Conservation (phyloP, 768 basidiomycete species). For the Mycena latifolia region DNA sequence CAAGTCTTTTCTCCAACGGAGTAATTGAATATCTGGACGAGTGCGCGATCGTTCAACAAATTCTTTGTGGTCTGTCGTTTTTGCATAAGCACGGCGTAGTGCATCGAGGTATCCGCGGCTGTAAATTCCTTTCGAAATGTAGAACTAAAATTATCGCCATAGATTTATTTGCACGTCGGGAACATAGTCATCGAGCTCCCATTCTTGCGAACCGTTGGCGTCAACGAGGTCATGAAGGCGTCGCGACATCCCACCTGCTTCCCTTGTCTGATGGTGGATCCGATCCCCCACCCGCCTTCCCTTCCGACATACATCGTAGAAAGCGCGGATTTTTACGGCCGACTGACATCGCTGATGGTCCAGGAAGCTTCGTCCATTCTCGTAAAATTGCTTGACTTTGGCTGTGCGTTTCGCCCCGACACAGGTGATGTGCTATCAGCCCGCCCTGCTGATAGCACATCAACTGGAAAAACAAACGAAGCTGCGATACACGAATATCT, state of each 20-base stretch:
- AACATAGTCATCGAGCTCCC: constrained; percentile 13
- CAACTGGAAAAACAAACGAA: too few species aligned
- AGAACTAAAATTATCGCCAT: not conserved
- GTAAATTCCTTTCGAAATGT: not conserved
- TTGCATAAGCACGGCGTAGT: not conserved
- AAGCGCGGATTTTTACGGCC: not conserved
- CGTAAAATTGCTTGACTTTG: constrained; percentile 9
- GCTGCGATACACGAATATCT: too few species aligned
- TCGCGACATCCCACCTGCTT: not conserved
- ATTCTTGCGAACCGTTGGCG: not conserved
- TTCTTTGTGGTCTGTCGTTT: not conserved
- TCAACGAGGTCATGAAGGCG: not conserved
- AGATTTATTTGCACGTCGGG: constrained; percentile 2
- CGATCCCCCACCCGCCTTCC: not conserved
- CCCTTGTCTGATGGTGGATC: not conserved
- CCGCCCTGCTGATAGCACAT: too few species aligned
- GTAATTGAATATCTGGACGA: not conserved
- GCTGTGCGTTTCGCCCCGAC: not conserved
- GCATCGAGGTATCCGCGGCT: not conserved
- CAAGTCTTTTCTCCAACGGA: too few species aligned
- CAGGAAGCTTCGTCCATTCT: not conserved
- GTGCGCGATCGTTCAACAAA: not conserved
- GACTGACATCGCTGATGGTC: not conserved
- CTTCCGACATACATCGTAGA: not conserved
- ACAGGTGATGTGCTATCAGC: too few species aligned